Base-by-base conservation (phyloP, 2,329 filamentous ascomycete species). In the Botrytis hyacinthi region DNA sequence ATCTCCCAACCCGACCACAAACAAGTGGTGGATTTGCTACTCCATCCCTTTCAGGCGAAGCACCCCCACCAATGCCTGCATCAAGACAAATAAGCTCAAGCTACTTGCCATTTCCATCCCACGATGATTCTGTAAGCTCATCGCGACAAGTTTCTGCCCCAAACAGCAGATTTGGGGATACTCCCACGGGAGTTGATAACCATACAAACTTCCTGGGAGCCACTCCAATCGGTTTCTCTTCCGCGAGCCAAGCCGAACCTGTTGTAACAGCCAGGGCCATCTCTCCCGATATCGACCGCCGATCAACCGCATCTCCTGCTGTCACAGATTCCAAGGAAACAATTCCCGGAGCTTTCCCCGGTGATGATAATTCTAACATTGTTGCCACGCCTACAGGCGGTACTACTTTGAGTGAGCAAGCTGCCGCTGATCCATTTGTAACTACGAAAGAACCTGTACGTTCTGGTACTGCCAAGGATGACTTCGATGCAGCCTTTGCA, bases 401-500 rank as follows among this genome's bases (percentile, higher is more conserved):
- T 72, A 85, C 84, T 75, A 83, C 82, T 70, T 81, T 85, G 74
- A 86, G 85, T 77, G 83, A 85, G 73, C 81, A 84, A 74, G 84
- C 83, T 77, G 83, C 83, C 66, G 80, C 80, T 62, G 87, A 89
- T 77, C 85, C 88, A 10, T 91, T 91, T 74, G 83, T 84, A 42
- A 81, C 86, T 73, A 85, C 85, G 71, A 90, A 89, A 82, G 88
- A 77, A 37, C 82, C 82, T 62, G 79, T 81, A 69, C 85, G 85
- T 78, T 85, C 83, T 46, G 80, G 79, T 60, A 82, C 83, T 37
- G 82, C 90, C 59, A 94, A 94, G 83, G 90, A 93, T 68, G 93
- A 96, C 78, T 96, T 97, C 77, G 93, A 97, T 80, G 90, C 91
- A 75, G 93, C 93, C 2, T 97, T 97, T 84, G 92, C 92, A 61